Evolutionary conservation across 169 alveolate species (phyloP).

Genomic region (Plasmodium inui): DNA sequence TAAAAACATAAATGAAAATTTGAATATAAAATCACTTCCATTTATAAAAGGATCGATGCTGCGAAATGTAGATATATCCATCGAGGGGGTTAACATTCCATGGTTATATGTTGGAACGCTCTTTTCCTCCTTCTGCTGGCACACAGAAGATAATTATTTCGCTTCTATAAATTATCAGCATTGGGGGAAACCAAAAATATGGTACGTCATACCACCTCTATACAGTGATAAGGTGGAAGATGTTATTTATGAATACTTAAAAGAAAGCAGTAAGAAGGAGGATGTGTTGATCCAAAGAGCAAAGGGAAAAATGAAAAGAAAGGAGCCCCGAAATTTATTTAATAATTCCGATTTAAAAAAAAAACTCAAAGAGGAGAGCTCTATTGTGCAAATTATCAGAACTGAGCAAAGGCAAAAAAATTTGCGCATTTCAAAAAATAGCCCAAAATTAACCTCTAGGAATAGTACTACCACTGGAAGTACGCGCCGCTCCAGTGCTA

Average conservation of each 20-base stretch:
- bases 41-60: constrained; percentile 85
- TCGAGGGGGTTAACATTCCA: constrained; percentile 95
- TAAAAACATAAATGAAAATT: constrained; percentile 79
- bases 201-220: constrained; percentile 93
- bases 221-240: constrained; percentile 89
- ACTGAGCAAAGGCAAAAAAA: not conserved
- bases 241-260: constrained; percentile 79
- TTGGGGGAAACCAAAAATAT: constrained; percentile 94
- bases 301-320: not conserved
- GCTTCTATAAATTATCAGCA: constrained; percentile 95
- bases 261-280: constrained; percentile 10
- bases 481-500: not conserved
- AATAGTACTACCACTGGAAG: not conserved
- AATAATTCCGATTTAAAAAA: not conserved
- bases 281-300: not conserved
- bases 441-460: not conserved
- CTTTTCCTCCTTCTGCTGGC: constrained; percentile 96
- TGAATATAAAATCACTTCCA: constrained; percentile 84
- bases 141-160: constrained; percentile 95
- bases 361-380: not conserved
- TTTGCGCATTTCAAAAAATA: not conserved
- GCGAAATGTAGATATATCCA: constrained; percentile 78
- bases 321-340: not conserved
- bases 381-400: not conserved
- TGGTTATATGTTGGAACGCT: constrained; percentile 94